A percentile compares a stretch with the other conserved stretches of the same genome.
Evolutionary conservation across 1,284 basidiomycete genomes (phyloP).

Genomic region (Trametes pubescens): DNA sequence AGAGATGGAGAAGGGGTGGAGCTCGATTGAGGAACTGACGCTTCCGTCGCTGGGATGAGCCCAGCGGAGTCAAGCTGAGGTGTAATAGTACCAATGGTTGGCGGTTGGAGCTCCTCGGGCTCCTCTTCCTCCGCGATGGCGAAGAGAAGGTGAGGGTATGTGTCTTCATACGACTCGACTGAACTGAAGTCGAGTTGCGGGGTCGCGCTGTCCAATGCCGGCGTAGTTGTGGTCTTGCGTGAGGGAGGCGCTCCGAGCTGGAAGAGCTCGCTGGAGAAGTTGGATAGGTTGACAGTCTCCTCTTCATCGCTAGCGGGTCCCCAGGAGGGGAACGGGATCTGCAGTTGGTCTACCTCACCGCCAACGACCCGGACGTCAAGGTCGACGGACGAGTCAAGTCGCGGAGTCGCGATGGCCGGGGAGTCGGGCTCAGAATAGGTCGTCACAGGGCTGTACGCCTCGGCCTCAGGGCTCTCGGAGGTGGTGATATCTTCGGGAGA

Average conservation of each 20-base stretch:
- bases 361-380: not conserved
- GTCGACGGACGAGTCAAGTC: not conserved
- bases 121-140: too few relatives aligned
- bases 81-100: too few relatives aligned
- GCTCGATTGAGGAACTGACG: too few relatives aligned
- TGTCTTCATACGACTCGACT: too few relatives aligned
- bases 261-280: not conserved
- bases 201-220: not conserved
- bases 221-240: not conserved
- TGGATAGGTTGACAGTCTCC: not conserved
- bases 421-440: constrained; percentile 4
- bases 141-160: too few relatives aligned
- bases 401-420: constrained; percentile 1
- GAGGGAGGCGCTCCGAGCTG: not conserved
- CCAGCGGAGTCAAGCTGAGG: too few relatives aligned
- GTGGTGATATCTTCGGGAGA: not conserved
- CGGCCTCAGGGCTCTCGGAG: not conserved
- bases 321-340: not conserved
- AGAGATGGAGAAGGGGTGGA: not conserved
- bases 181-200: not conserved
- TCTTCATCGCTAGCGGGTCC: not conserved
- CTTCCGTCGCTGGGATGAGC: too few relatives aligned
- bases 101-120: too few relatives aligned
- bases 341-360: not conserved
- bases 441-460: not conserved